Evolutionary conservation across 257 asterid genomes (phyloP).

Genomic region (Plantago ovata): DNA sequence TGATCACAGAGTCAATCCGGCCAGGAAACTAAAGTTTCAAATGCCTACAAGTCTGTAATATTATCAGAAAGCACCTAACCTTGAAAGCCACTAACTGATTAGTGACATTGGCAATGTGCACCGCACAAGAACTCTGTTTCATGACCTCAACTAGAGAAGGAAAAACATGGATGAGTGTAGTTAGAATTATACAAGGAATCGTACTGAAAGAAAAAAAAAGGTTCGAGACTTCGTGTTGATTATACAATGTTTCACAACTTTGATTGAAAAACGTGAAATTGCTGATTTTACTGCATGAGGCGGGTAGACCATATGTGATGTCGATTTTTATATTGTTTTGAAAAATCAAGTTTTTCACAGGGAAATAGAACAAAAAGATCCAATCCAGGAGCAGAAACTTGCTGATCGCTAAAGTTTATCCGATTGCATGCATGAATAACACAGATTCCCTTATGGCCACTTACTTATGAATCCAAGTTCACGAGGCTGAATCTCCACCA

Average conservation of each 20-base stretch:
- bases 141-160: conserved; percentile 67
- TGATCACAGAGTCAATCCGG: not conserved
- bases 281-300: too few relatives aligned
- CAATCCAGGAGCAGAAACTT: too few relatives aligned
- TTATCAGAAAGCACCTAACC: conserved; percentile 39
- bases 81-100: conserved; percentile 85
- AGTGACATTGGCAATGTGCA: conserved; percentile 59
- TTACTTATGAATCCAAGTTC: conserved; percentile 73
- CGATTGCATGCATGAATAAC: too few relatives aligned
- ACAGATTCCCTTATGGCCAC: conserved; percentile 15
- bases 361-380: too few relatives aligned
- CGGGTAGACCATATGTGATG: too few relatives aligned
- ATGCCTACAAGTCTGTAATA: conserved; percentile 4
- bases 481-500: conserved; percentile 68
- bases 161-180: conserved; percentile 10
- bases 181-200: too few relatives aligned
- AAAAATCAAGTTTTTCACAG: too few relatives aligned
- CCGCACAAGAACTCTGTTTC: conserved; percentile 71
- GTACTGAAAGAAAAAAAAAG: too few relatives aligned
- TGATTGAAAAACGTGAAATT: not conserved
- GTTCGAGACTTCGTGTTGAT: too few relatives aligned
- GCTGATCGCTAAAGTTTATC: too few relatives aligned
- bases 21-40: conserved; percentile 4
- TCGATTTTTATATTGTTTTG: too few relatives aligned
- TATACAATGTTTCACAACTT: not conserved